Evolutionary conservation across 352 stramenopile species (phyloP), one percentile per base, ranked within the genome.

Genomic region (Phytopythium litorale): DNA sequence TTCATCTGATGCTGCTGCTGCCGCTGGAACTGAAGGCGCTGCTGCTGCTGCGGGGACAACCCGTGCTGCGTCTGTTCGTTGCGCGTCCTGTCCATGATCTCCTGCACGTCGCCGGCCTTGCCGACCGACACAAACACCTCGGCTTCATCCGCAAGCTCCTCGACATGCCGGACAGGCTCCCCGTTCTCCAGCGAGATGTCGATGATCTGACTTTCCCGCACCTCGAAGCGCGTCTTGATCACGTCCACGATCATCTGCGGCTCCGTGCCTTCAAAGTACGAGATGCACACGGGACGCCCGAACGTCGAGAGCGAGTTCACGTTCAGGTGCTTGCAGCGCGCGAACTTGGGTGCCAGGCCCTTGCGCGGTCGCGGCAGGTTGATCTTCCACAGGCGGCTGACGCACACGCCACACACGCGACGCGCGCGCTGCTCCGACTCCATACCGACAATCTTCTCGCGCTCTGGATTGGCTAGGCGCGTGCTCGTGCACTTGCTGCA

Each of bases 401-500:
- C 82, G 64, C 85, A 94, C 32, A 78, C 74, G 25, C 91, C 82
- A 58, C 85, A 94, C 25, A 92, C 83, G 19, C 85, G 82, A 18
- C 80, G 76, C 30, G 78, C 76, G 19, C 81, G 78, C 45, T 79
- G 72, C 45, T 82, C 70, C 55, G 89, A 78, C 13, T 85, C 70
- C 9, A 63, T 60, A 3, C 66, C 69, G 18, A 70, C 69, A 32
- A 75, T 71, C 49, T 84, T 89, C 63, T 85, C 78, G 13, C 79
- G 76, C 60, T 89, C 82, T 0, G 77, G 74, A 19, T 82, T 75
- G 3, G 82, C 82, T 13, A 92, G 69, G 43, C 84, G 73, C 11
- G 81, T 94, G 53, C 69, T 88, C n/a, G 82, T 88, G 66, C 85
- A 94, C 69, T 94, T 94, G 64, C 79, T 88, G 65, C 85, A 94